Conservation (phyloP, 371 early-diverging fungal genomes). For the Actinomortierella wolfii region DNA sequence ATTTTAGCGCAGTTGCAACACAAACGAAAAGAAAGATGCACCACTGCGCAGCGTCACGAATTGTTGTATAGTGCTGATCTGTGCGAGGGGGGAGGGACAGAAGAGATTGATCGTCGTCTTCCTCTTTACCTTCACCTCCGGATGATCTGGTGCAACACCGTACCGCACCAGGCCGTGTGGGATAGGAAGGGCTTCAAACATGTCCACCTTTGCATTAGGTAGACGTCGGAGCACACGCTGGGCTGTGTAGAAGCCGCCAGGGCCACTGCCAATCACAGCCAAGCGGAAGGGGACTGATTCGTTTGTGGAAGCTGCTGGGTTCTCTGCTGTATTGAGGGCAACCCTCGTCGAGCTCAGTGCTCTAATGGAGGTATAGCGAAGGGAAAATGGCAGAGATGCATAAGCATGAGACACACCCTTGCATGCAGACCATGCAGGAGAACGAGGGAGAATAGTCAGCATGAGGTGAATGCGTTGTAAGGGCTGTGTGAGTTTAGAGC, state of each 20-base stretch:
- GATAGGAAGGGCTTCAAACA: conserved; percentile 86
- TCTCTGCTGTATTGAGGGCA: no score
- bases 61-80: background rate
- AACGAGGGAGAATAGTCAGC: no score
- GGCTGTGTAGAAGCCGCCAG: conserved; percentile 95
- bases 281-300: conserved; percentile 50
- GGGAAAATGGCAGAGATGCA: no score
- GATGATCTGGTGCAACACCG: conserved; percentile 99
- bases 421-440: no score
- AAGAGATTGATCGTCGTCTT: background rate
- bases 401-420: no score
- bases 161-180: conserved; percentile 95
- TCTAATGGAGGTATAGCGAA: no score
- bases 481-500: no score
- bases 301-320: no score
- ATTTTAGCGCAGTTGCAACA: conserved; percentile 5
- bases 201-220: conserved; percentile 70
- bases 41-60: background rate
- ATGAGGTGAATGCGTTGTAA: no score
- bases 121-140: conserved; percentile 87
- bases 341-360: no score
- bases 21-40: background rate
- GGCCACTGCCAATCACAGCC: conserved; percentile 87
- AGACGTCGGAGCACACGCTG: conserved; percentile 72
- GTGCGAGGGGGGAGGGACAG: conserved; percentile 1